Conservation (phyloP, 2,329 filamentous ascomycete species). For the Colletotrichum tamarilloi region DNA sequence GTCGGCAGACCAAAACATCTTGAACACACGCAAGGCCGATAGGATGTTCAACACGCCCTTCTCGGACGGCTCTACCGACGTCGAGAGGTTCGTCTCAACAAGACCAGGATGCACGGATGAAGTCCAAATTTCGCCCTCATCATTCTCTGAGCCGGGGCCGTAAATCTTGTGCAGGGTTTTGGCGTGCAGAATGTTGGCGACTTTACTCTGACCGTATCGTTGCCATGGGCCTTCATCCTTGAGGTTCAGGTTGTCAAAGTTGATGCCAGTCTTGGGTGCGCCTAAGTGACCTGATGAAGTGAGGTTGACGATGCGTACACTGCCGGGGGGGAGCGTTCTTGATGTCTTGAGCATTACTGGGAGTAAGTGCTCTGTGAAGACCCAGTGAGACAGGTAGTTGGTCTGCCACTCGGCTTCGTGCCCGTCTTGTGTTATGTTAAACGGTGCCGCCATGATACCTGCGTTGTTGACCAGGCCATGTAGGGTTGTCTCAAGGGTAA, state of each 20-base stretch:
- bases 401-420: constrained; percentile 51
- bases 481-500: constrained; percentile 42
- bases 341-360: constrained; percentile 48
- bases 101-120: constrained; percentile 9
- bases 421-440: constrained; percentile 46
- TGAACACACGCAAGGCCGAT: too few species aligned
- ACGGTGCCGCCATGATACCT: constrained; percentile 39
- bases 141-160: constrained; percentile 34
- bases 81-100: not conserved
- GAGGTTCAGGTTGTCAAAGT: constrained; percentile 35
- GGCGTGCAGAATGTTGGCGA: constrained; percentile 59
- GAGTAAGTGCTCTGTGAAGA: constrained; percentile 51
- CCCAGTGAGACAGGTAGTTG: constrained; percentile 56
- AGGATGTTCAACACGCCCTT: too few species aligned
- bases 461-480: constrained; percentile 43
- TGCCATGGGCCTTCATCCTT: constrained; percentile 23
- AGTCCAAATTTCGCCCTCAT: constrained; percentile 12
- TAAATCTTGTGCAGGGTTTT: constrained; percentile 51
- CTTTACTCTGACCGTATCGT: constrained; percentile 59
- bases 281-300: constrained; percentile 39
- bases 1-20: too few species aligned
- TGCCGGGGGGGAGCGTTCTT: constrained; percentile 21
- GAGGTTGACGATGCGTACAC: constrained; percentile 38
- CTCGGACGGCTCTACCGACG: too few species aligned
- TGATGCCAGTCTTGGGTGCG: constrained; percentile 36